Base-by-base conservation (phyloP, 495 filamentous ascomycete species). In the Penicillium malachiteum region DNA sequence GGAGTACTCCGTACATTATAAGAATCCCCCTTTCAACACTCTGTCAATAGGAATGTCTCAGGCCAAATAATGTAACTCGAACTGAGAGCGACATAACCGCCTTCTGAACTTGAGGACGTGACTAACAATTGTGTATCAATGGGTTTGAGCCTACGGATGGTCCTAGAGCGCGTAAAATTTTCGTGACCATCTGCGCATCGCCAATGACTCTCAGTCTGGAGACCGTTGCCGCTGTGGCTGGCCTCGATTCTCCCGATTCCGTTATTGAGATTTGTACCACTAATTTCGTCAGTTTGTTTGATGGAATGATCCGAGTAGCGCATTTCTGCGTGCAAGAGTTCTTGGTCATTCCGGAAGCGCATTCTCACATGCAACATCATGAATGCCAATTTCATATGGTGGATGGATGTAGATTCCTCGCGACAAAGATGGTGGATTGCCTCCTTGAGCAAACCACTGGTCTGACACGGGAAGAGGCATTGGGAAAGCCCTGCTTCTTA, bases 251-350 rank as follows among this genome's bases (percentile, higher is more conserved):
- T 14, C 49, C 37, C 3, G 11, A 51, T 6, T 9, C 16, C 10
- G 18, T 51, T 13, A 32, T 51, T 37, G n/a, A 41, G 1, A 51
- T 33, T 13, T 51, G 49, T 21, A 51, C 49, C 0, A 50, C 48
- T 6, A 26, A 14, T 7, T 33, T 50, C 7, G 48, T 50, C 34
- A 50, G 32, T 26, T 16, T 39, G n/a, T 17, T 16, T 8, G 48
- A 50, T n/a, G 39, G 16, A 1, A 17, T 39, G 4, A n/a, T n/a
- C n/a, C 33, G 14, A 21, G 14, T 50, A 2, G 48, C 48, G 10
- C 48, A 50, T 39, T 50, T 50, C 26, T 50, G 33, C 13, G 48
- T 50, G 16, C n/a, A 50, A 31, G 48, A 50, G 14, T 50, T 38
- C 18, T 40, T 50, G 40, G n/a, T 43, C 40, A 38, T 10, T 9